Evolutionary conservation across 2,329 filamentous ascomycete genomes (phyloP).

Genomic region (Verticillium nonalfalfae): DNA sequence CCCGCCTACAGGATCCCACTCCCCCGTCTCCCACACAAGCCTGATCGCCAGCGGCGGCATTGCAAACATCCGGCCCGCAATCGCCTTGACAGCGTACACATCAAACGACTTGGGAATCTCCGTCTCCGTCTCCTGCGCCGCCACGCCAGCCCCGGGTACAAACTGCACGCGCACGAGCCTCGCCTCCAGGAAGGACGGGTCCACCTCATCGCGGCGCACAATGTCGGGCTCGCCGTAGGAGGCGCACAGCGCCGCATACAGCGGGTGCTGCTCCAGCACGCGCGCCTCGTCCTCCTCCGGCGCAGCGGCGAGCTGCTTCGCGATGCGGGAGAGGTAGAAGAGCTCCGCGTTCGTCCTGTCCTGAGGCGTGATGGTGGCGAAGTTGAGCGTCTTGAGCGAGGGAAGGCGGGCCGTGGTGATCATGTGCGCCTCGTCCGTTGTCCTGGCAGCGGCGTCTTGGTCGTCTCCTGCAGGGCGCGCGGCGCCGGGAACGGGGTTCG

Average conservation of each 20-base stretch:
- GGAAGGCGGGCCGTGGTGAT: constrained; percentile 72
- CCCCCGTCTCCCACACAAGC: constrained; percentile 83
- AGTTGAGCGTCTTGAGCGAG: constrained; percentile 64
- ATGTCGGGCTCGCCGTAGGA: constrained; percentile 68
- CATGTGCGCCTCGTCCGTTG: constrained; percentile 81
- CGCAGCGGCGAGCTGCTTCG: constrained; percentile 61
- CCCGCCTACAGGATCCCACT: constrained; percentile 73
- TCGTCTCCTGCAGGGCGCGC: constrained; percentile 58
- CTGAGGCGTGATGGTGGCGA: constrained; percentile 60
- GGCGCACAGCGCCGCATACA: constrained; percentile 68
- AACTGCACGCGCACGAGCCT: constrained; percentile 64
- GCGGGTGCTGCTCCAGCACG: constrained; percentile 59
- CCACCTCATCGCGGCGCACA: constrained; percentile 48
- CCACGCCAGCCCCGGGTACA: neutral
- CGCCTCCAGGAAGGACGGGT: constrained; percentile 78
- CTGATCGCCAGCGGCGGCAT: constrained; percentile 57
- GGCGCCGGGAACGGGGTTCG: constrained; percentile 37
- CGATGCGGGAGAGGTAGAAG: constrained; percentile 86
- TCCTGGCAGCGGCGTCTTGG: constrained; percentile 35
- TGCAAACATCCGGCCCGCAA: constrained; percentile 66
- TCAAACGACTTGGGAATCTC: constrained; percentile 71
- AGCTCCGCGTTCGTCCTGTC: constrained; percentile 86
- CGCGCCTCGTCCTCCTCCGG: constrained; percentile 43
- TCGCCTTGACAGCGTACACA: constrained; percentile 74
- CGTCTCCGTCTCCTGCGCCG: constrained; percentile 21